phyloP scores from a whole-genome alignment of 106 monocot genomes.

The Agapanthus africanus region DNA sequence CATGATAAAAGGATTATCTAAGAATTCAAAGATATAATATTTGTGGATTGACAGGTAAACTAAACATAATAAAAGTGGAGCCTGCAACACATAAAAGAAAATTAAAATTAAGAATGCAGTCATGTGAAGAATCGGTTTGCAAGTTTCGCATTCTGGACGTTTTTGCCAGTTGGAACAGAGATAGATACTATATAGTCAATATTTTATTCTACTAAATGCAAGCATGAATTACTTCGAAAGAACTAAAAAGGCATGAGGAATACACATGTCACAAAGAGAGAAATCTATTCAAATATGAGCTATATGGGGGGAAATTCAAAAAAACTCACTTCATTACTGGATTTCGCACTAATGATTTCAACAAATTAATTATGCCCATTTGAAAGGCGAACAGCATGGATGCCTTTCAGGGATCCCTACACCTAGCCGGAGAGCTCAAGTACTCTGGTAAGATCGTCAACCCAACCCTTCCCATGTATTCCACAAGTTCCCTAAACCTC shows the following conservation, averaged over 20 bases:
- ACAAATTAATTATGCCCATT: neutral
- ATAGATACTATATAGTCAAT: too few species aligned
- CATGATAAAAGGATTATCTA: neutral
- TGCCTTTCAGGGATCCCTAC: neutral
- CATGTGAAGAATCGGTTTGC: neutral
- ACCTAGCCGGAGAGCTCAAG: neutral
- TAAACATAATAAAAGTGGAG: neutral
- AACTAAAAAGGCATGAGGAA: neutral
- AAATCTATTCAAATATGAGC: neutral
- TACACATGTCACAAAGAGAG: neutral
- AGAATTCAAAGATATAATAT: neutral
- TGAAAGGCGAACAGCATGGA: neutral
- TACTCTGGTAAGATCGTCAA: neutral
- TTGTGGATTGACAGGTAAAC: neutral
- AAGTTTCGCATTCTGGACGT: neutral
- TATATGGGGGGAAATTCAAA: neutral
- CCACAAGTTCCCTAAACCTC: too few species aligned
- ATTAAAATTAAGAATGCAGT: neutral
- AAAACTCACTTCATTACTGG: neutral
- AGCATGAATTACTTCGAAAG: neutral
- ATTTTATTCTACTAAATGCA: neutral
- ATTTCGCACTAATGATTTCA: neutral
- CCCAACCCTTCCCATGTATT: neutral
- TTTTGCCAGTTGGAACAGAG: neutral
- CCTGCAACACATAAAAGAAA: neutral